Evolutionary conservation across 2,329 filamentous ascomycete species (phyloP).

Genomic region (Dothidotthia symphoricarpi): DNA sequence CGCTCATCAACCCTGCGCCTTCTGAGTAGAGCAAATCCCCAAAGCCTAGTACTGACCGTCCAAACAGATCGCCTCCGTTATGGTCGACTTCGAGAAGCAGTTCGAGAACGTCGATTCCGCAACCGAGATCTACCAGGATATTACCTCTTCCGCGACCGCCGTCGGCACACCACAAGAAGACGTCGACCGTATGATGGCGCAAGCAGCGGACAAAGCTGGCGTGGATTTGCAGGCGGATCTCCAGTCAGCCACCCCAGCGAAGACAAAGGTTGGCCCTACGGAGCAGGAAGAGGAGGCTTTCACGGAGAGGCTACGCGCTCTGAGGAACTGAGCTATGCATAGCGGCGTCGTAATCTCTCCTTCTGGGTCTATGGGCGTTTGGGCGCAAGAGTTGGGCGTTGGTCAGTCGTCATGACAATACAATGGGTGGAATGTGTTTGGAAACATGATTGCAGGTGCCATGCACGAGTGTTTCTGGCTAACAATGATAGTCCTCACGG

Average conservation of each 20-base stretch:
- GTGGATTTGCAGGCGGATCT: slow-evolving; percentile 79
- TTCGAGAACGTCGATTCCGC: slow-evolving; percentile 54
- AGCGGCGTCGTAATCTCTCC: neutral
- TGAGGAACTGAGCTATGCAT: slow-evolving; percentile 44
- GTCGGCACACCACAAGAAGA: slow-evolving; percentile 76
- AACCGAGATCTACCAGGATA: slow-evolving; percentile 76
- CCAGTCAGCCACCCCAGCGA: slow-evolving; percentile 56
- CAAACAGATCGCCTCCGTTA: slow-evolving; percentile 60
- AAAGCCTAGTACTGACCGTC: slow-evolving; percentile 5
- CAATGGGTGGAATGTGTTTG: too few relatives aligned
- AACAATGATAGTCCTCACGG: too few relatives aligned
- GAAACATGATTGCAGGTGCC: too few relatives aligned
- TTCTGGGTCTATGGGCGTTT: slow-evolving; percentile 6
- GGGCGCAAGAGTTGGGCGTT: slow-evolving; percentile 1
- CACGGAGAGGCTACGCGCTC: slow-evolving; percentile 56
- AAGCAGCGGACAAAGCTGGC: slow-evolving; percentile 84
- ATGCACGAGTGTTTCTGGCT: too few relatives aligned
- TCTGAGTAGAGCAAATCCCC: neutral
- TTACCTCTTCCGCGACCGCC: slow-evolving; percentile 74
- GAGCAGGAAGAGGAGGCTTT: slow-evolving; percentile 77
- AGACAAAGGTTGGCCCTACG: slow-evolving; percentile 63
- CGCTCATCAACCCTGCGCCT: slow-evolving; percentile 3
- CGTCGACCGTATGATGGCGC: slow-evolving; percentile 79
- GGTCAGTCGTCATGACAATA: too few relatives aligned
- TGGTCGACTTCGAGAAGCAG: slow-evolving; percentile 64